Evolutionary conservation across 1,284 basidiomycete species (phyloP), one percentile per base, ranked within the genome.

Genomic region (Phellinidium pouzarii): DNA sequence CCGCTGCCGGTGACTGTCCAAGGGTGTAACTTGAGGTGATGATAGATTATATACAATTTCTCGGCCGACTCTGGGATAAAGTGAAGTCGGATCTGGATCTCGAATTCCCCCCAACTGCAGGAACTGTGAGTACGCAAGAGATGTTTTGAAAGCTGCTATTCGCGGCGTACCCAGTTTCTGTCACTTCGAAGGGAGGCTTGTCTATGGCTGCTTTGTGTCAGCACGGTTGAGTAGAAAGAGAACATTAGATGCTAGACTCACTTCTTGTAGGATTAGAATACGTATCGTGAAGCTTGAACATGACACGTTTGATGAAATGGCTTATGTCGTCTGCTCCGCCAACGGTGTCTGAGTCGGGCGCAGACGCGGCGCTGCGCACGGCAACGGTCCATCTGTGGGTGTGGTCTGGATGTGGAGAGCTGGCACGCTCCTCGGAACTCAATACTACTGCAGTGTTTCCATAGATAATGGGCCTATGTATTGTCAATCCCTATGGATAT

Each of bases 321-420:
- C 80, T 79, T 50, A 94, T 65, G 65, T 96, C 92, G 64, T 96
- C 92, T 43, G 81, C 85, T 8, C 91, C 92, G 19, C 93, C 93
- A 12, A 90, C 84, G n/a, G 77, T 71, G 54, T 86, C 80, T 40
- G 79, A 76, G 59, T 82, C 77, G 2, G 76, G 74, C 17, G 69
- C 68, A 54, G 81, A 86, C 3, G 85, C 78, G 4, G 87, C 84
- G 53, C 85, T 84, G 34, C 96, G 84, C 11, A 99, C 81, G 26
- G 94, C 94, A 50, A 99, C 86, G 0, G 94, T 98, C 96, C 96
- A 99, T 60, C 82, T 80, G 68, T 99, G 95, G 2, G 96, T 98
- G 65, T 99, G 96, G 63, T 89, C 84, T 17, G 78, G 77, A 46
- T 73, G 69, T 19, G 71, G 63, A 6, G 74, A 70, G 6, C 68